phyloP scores from a whole-genome alignment of 2,329 filamentous ascomycete genomes.

The Alternaria metachromatica region DNA sequence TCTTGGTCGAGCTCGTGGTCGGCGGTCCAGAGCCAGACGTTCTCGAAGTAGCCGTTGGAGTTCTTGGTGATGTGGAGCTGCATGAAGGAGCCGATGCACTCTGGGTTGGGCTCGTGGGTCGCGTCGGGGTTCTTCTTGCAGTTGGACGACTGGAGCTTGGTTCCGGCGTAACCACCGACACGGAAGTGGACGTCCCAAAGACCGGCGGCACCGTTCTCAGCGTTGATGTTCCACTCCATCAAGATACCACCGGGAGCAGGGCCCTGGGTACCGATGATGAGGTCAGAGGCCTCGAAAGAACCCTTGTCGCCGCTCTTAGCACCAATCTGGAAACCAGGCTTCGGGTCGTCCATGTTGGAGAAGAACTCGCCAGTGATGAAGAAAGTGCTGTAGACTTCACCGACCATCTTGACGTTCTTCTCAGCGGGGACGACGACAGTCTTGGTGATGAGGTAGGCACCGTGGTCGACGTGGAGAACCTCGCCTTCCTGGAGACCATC shows the following conservation, averaged over 20 bases:
- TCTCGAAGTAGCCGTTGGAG: constrained; percentile 80
- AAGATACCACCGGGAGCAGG: constrained; percentile 86
- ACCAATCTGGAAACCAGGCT: constrained; percentile 86
- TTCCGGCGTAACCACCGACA: constrained; percentile 85
- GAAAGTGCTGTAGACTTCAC: constrained; percentile 90
- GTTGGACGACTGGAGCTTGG: constrained; percentile 77
- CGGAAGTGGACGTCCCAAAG: constrained; percentile 98
- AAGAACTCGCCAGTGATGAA: constrained; percentile 81
- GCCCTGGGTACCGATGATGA: constrained; percentile 84
- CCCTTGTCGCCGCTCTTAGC: constrained; percentile 73
- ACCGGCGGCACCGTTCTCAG: constrained; percentile 71
- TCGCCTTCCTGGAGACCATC: constrained; percentile 68
- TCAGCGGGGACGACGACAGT: constrained; percentile 64
- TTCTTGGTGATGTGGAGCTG: constrained; percentile 63
- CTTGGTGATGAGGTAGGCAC: constrained; percentile 66
- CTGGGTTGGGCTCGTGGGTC: constrained; percentile 65
- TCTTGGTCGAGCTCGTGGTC: constrained; percentile 84
- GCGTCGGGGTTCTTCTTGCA: constrained; percentile 78
- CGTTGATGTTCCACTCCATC: constrained; percentile 86
- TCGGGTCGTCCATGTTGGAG: constrained; percentile 74
- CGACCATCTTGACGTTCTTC: constrained; percentile 83
- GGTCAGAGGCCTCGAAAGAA: constrained; percentile 83
- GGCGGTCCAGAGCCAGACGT: constrained; percentile 88
- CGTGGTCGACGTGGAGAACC: constrained; percentile 70
- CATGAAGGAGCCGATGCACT: constrained; percentile 77